Conservation (phyloP, 495 filamentous ascomycete genomes). For the Collariella sp. region DNA sequence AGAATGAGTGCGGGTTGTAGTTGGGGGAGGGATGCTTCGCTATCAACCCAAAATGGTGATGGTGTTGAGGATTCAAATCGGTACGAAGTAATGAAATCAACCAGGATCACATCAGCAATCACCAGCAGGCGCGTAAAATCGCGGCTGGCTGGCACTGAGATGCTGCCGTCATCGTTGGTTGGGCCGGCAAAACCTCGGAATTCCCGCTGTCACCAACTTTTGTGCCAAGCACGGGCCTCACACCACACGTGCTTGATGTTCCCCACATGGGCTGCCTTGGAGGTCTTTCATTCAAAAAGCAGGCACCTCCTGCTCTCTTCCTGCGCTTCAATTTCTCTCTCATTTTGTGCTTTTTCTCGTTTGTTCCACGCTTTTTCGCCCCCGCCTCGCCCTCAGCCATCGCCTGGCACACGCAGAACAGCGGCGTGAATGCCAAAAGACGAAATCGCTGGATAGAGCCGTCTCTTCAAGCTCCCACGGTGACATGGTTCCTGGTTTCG, state of each 20-base stretch:
- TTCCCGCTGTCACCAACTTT: background rate
- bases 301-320: conserved; percentile 17
- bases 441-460: no score
- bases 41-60: background rate
- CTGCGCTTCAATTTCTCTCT: conserved; percentile 8
- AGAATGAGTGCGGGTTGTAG: background rate
- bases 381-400: background rate
- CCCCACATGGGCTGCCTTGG: conserved; percentile 13
- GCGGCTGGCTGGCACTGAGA: background rate
- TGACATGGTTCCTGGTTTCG: no score
- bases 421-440: no score
- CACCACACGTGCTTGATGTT: conserved; percentile 5
- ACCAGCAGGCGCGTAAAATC: background rate
- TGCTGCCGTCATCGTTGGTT: background rate
- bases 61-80: background rate
- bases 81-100: background rate
- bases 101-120: background rate
- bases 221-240: background rate
- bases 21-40: no score
- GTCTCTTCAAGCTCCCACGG: no score
- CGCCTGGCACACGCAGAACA: background rate
- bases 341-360: conserved; percentile 1
- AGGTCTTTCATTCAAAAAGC: conserved; percentile 25
- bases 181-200: conserved; percentile 9
- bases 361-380: background rate